Conservation (phyloP, 129 eudicot genomes). For the Pittosporum tobira region DNA sequence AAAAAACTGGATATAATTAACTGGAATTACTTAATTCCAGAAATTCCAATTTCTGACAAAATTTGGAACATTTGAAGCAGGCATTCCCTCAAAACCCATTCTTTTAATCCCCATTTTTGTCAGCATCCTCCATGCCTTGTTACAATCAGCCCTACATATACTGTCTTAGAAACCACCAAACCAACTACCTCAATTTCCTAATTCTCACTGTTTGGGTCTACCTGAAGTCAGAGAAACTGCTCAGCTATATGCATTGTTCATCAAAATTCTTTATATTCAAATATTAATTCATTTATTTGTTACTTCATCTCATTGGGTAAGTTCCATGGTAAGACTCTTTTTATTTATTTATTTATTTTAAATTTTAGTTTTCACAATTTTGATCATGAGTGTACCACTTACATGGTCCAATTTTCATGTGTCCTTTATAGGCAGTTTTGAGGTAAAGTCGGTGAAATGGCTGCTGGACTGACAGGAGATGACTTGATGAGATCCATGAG, state of each 20-base stretch:
- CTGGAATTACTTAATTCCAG: background rate
- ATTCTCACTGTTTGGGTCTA: no score
- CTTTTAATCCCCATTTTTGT: slow-evolving; percentile 23
- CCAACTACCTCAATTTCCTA: slow-evolving; percentile 5
- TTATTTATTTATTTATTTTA: no score
- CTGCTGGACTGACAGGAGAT: slow-evolving; percentile 28
- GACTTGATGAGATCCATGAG: slow-evolving; percentile 49
- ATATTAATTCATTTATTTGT: slow-evolving; percentile 2
- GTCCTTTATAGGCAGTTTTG: background rate
- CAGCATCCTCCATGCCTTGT: slow-evolving; percentile 10
- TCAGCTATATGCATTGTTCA: background rate
- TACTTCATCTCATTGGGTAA: background rate
- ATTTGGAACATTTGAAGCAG: slow-evolving; percentile 14
- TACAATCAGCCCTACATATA: slow-evolving; percentile 12
- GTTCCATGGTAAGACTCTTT: background rate
- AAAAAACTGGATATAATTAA: slow-evolving; percentile 24
- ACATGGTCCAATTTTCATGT: no score
- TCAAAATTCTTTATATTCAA: slow-evolving; percentile 14
- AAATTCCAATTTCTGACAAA: slow-evolving; percentile 19
- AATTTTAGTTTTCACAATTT: background rate
- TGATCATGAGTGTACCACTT: background rate
- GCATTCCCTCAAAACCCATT: background rate
- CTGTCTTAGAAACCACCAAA: slow-evolving; percentile 3
- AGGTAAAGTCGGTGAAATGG: slow-evolving; percentile 30
- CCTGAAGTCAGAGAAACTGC: no score